A percentile compares a stretch with the other conserved stretches of the same genome.
These are phyloP conservation scores for Cladophialophora bantiana DNA, from an alignment of 2,329 filamentous ascomycete species.

Conservation along the genomic window DNA sequence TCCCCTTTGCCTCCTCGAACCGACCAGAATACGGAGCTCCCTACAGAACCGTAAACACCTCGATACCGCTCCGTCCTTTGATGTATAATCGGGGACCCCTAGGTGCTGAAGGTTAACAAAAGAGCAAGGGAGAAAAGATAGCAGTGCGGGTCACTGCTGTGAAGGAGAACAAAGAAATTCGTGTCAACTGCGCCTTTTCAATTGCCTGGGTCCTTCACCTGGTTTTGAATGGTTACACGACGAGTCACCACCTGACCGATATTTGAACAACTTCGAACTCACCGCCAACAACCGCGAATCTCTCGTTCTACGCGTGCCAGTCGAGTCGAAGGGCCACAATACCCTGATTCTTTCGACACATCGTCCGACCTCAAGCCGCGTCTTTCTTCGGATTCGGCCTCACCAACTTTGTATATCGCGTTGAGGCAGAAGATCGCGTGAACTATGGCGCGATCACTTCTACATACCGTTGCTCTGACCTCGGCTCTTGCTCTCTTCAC, in stretches of 20 bases:
- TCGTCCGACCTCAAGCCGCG: conserved; percentile 1
- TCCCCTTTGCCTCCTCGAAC: conserved; percentile 26
- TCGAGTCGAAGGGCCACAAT: neutral
- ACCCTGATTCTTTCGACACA: neutral
- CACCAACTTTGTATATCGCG: neutral
- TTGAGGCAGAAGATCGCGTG: neutral
- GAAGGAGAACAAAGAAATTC: conserved; percentile 28
- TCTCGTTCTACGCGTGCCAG: neutral
- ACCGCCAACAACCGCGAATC: neutral
- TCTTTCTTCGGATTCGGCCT: conserved; percentile 5
- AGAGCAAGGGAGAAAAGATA: conserved; percentile 27
- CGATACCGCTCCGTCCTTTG: conserved; percentile 11
- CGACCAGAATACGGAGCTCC: neutral
- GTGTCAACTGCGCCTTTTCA: neutral
- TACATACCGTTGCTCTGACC: conserved; percentile 29
- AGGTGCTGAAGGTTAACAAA: conserved; percentile 26
- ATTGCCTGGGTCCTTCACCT: conserved; percentile 2
- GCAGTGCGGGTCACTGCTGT: conserved; percentile 37
- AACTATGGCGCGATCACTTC: conserved; percentile 34
- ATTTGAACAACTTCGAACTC: conserved; percentile 4
- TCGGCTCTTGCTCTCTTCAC: conserved; percentile 27
- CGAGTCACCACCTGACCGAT: neutral
- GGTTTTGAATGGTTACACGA: neutral
- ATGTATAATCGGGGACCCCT: conserved; percentile 15
- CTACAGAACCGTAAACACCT: conserved; percentile 6